Base-by-base conservation (phyloP, 805 yeast species). In the Ogataea pilisensis region DNA sequence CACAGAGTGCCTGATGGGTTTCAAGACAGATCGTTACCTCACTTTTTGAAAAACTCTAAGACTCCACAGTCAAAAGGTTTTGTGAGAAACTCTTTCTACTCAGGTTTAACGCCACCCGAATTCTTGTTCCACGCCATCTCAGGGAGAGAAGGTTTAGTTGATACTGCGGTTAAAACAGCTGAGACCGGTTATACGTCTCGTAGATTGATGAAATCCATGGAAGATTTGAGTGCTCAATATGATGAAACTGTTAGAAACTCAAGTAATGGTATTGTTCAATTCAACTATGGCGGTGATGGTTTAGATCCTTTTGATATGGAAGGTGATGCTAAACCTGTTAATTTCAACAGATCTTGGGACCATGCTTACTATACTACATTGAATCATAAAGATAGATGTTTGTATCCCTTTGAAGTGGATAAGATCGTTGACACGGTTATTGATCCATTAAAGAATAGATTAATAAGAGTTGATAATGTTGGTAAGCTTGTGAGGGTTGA, bases 1-100 rank as follows among this genome's bases (percentile, higher is more conserved):
- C 86, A 88, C 61, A 95, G 99, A 76, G 99, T 93, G 46, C 98
- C 99, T 19, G 96, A 93, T 73, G 99, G 99, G n/a, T 93, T 93
- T 75, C 98, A 93, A 65, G 98, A 93, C 68, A 81, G 99, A 66
- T 88, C 99, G 0, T 70, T 93, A 52, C 99, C 99, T 11, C 99
- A 93, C 68, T 93, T 93, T 70, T 80, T 87, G 35, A 93, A 95
- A 66, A 85, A 85, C 64, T 90, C 98, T 50, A 90, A 91, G 63
- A 87, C 97, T 31, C 99, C 99, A 1, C 96, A 91, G 50, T 87
- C 96, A 7, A 93, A 93, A 66, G 99, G 99, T 57, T 93, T 93
- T 57, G 99, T 93, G 19, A 76, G 96, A 64, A 91, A 95, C 63
- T 91, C 98, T 13, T 93, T 93, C 71, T 93, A 73, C 60, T 78